Evolutionary conservation across 768 basidiomycete genomes (phyloP), one percentile per base, ranked within the genome.

Genomic region (Lepiota venenata): DNA sequence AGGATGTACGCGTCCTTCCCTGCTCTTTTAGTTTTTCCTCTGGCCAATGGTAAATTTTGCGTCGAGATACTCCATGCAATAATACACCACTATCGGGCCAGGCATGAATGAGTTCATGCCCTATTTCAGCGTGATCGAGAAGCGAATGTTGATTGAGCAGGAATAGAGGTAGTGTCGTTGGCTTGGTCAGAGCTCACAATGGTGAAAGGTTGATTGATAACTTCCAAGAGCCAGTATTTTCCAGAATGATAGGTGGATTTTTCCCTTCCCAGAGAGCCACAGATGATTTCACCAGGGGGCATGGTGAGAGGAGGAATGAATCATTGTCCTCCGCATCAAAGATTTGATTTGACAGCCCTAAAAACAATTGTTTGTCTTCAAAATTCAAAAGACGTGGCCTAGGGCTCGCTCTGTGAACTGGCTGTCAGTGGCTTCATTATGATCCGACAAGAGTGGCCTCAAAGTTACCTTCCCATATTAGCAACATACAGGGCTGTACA

Each of bases 81-180:
- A 98, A 71, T 87, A 98, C 91, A 5, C 83, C 96, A 12, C 97
- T 97, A 61, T 99, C 98, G 0, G 97, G 97, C 97, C 97, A 1
- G 98, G 78, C 0, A 83, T 81, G 60, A 88, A 82, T 48, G 85
- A 82, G 11, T 83, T 70, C 95, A 98, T 97, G 15, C 83, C 93
- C 61, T 93, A 88, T 45, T 87, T 74, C 35, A 98, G 82, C 0
- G 88, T 93, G 66, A 99, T 90, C 52, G 98, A 96, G 22, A n/a
- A n/a, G n/a, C n/a, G 93, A 93, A 70, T 98, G n/a, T n/a, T n/a
- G n/a, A n/a, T n/a, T n/a, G n/a, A n/a, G n/a, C n/a, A n/a, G n/a
- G n/a, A n/a, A n/a, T 98, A 20, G 93, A 87, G 25, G 95, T 87
- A 55, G 79, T 74, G 52, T 91, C 86, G 64, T 96, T 94, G 18